Evolutionary conservation across 306 rosid genomes (phyloP).

Genomic region (Trichosanthes truncata): DNA sequence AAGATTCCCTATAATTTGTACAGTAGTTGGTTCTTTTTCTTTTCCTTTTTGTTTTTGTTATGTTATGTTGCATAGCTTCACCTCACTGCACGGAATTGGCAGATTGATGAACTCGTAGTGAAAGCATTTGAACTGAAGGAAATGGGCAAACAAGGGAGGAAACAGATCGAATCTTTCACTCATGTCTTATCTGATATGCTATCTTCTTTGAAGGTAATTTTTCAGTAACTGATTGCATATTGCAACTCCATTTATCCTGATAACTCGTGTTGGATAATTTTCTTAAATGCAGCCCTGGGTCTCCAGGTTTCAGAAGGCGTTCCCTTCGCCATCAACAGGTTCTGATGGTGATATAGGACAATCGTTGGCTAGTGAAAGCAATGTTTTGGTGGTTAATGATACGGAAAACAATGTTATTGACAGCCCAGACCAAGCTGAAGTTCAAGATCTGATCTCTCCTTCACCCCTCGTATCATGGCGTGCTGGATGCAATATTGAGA

Average conservation of each 20-base stretch:
- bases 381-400: conserved; percentile 13
- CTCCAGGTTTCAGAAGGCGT: conserved; percentile 45
- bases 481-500: conserved; percentile 62
- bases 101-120: conserved; percentile 80
- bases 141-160: conserved; percentile 28
- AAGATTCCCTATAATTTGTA: not conserved
- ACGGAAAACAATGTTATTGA: conserved; percentile 18
- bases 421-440: conserved; percentile 34
- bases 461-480: conserved; percentile 97
- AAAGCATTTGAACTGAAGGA: conserved; percentile 42
- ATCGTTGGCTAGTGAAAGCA: conserved; percentile 13
- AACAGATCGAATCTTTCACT: conserved; percentile 51
- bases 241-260: not conserved
- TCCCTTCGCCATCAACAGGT: conserved; percentile 22
- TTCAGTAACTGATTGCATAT: not conserved
- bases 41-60: not conserved
- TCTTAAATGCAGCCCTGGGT: conserved; percentile 70
- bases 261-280: conserved; percentile 15
- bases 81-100: conserved; percentile 15
- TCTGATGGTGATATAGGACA: conserved; percentile 14
- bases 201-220: conserved; percentile 63
- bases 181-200: conserved; percentile 45
- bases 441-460: conserved; percentile 51
- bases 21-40: not conserved
- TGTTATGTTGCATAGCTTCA: not conserved